These are phyloP conservation scores for Aspergillus biplanus DNA, from an alignment of 495 filamentous ascomycete species.

Conservation along the genomic window DNA sequence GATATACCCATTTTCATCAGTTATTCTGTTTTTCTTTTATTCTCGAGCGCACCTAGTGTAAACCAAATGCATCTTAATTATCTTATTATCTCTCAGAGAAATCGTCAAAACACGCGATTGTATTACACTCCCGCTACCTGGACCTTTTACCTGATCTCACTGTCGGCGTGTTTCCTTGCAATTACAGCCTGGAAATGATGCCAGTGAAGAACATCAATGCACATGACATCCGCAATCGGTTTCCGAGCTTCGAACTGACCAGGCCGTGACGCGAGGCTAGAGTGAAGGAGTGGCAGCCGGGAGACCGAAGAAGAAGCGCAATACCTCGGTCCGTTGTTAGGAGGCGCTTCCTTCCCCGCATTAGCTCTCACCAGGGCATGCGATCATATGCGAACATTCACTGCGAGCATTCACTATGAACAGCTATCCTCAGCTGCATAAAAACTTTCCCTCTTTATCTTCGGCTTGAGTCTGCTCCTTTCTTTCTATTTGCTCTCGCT, in stretches of 20 bases:
- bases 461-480: neutral
- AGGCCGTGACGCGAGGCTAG: conserved; percentile 13
- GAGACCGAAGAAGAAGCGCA: conserved; percentile 4
- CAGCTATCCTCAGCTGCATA: neutral
- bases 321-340: conserved; percentile 18
- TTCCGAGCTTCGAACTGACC: neutral
- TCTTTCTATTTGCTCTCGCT: neutral
- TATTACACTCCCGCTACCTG: too few species aligned
- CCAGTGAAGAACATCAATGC: too few species aligned
- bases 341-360: neutral
- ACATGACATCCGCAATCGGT: too few species aligned
- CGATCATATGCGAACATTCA: neutral
- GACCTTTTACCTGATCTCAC: too few species aligned
- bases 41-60: too few species aligned
- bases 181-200: too few species aligned
- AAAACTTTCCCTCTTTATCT: neutral
- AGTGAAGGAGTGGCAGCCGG: neutral
- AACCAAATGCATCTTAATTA: too few species aligned
- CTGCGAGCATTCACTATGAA: neutral
- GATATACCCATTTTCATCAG: too few species aligned
- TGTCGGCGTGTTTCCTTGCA: too few species aligned
- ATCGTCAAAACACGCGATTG: too few species aligned
- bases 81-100: too few species aligned
- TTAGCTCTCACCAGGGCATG: neutral
- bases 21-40: too few species aligned